Conservation (phyloP, 345 rosid species). For the Gossypioides kirkii region DNA sequence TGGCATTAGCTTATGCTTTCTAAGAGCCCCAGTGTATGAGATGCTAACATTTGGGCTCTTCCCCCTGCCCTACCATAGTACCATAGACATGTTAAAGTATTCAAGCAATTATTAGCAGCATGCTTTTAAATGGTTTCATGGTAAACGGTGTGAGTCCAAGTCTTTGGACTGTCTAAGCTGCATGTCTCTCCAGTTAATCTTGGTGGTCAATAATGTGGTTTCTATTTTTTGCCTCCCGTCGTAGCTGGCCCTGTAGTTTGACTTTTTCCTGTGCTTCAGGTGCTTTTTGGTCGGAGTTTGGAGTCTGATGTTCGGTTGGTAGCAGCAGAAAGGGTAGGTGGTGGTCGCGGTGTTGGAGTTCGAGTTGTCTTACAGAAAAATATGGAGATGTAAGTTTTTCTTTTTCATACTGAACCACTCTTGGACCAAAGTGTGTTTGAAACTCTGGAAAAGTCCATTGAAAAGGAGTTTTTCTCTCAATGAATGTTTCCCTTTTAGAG, state of each 20-base stretch:
- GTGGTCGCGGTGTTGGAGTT: conserved; percentile 25
- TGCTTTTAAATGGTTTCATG: not conserved
- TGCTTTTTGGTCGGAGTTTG: conserved; percentile 24
- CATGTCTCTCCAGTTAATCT: not conserved
- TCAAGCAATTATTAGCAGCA: not conserved
- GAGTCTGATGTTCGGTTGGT: conserved; percentile 28
- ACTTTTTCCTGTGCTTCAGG: conserved; percentile 7
- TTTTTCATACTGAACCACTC: not conserved
- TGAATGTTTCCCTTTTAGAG: too few species aligned
- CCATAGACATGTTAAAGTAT: too few species aligned
- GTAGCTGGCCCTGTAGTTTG: not conserved
- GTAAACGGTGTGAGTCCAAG: not conserved
- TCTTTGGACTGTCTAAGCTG: not conserved
- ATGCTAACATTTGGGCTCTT: not conserved
- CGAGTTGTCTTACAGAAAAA: conserved; percentile 17
- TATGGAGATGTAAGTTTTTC: conserved; percentile 16
- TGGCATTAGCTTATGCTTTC: not conserved
- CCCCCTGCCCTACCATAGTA: not conserved
- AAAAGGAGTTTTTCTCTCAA: not conserved
- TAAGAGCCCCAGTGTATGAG: not conserved
- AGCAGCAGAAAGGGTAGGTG: conserved; percentile 22
- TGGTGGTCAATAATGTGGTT: not conserved
- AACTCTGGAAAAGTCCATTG: not conserved
- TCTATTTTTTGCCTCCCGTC: not conserved
- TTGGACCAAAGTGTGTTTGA: not conserved